Percentiles rank a stretch among this genome's conserved stretches.
phyloP scores from a whole-genome alignment of 1,139 yeast species.

The Diutina mesorugosa region DNA sequence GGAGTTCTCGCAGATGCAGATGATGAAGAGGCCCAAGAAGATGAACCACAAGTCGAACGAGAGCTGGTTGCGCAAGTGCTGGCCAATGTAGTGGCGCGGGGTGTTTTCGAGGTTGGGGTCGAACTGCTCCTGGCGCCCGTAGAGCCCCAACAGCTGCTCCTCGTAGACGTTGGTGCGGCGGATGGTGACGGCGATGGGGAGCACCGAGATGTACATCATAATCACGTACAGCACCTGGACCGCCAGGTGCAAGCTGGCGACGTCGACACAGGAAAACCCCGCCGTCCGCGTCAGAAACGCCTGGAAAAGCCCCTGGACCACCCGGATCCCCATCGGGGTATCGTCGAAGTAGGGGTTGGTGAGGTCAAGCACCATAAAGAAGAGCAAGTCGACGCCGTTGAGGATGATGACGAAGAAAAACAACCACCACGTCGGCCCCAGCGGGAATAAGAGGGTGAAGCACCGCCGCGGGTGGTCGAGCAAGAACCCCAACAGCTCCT shows the following conservation, averaged over 20 bases:
- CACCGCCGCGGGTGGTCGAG: conserved; percentile 96
- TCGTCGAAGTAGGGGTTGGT: conserved; percentile 31
- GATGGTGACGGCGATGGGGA: conserved; percentile 91
- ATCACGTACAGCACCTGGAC: conserved; percentile 87
- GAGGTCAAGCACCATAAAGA: conserved; percentile 71
- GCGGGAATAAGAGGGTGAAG: conserved; percentile 82
- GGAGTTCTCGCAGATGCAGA: conserved; percentile 75
- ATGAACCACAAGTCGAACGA: conserved; percentile 94
- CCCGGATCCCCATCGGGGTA: conserved; percentile 53
- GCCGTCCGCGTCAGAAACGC: conserved; percentile 92
- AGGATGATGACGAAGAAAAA: conserved; percentile 57
- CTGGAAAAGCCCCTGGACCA: conserved; percentile 76
- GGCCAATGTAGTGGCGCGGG: conserved; percentile 57
- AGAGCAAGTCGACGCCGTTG: conserved; percentile 64
- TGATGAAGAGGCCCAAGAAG: conserved; percentile 70
- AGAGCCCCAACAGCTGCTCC: conserved; percentile 87
- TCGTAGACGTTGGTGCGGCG: conserved; percentile 96
- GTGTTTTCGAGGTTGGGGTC: conserved; percentile 19
- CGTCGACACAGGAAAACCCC: conserved; percentile 65
- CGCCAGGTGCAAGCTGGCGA: conserved; percentile 70
- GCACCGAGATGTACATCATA: conserved; percentile 96
- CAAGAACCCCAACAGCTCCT: conserved; percentile 74
- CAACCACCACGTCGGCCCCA: conserved; percentile 94
- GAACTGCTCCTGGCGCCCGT: conserved; percentile 18
- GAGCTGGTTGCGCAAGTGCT: conserved; percentile 83